Conservation (phyloP, 1,139 yeast genomes). For the Meyerozyma guilliermondii region DNA sequence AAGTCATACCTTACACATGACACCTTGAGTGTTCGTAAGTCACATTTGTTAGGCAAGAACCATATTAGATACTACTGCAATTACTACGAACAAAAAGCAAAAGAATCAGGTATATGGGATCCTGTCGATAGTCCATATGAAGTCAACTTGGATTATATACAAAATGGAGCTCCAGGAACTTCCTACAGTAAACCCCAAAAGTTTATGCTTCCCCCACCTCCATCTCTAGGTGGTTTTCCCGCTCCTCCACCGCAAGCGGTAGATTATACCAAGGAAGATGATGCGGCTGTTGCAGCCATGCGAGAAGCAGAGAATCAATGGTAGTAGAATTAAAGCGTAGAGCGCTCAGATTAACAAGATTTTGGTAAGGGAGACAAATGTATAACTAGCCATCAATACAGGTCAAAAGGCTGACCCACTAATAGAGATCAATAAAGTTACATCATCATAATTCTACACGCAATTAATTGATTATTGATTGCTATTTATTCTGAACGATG, state of each 20-base stretch:
- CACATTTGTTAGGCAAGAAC: conserved; percentile 76
- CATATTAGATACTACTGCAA: conserved; percentile 73
- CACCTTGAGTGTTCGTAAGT: conserved; percentile 78
- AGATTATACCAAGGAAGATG: conserved; percentile 1
- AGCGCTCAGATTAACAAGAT: no score
- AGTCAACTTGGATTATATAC: conserved; percentile 32
- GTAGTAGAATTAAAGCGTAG: not conserved
- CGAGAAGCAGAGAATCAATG: not conserved
- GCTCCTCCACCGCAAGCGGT: conserved; percentile 36
- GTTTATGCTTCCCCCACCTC: conserved; percentile 36
- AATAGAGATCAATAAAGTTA: no score
- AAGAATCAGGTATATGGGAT: conserved; percentile 43
- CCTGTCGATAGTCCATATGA: conserved; percentile 37
- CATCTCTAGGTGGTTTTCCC: conserved; percentile 31
- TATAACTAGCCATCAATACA: no score
- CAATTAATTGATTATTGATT: no score
- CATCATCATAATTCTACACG: no score
- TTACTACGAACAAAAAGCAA: conserved; percentile 62
- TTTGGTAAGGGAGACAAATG: no score
- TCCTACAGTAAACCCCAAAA: conserved; percentile 3
- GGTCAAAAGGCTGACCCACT: no score
- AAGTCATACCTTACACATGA: conserved; percentile 84
- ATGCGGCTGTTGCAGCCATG: not conserved
- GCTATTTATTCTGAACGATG: not conserved
- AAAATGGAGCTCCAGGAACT: conserved; percentile 43